Conservation (phyloP, 2,329 filamentous ascomycete genomes). For the Lomentospora prolificans region DNA sequence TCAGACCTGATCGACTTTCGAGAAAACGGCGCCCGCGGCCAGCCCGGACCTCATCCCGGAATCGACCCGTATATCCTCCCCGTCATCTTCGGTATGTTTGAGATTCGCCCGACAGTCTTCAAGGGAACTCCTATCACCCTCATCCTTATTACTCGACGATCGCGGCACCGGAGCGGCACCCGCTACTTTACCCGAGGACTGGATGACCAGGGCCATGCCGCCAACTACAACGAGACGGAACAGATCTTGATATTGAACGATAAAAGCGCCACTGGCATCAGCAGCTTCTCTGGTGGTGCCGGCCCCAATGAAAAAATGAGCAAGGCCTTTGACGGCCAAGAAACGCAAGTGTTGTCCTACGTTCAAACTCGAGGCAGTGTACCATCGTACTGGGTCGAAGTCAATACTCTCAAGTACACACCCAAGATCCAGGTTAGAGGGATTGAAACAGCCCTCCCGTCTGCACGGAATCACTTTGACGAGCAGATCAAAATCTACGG, state of each 20-base stretch:
- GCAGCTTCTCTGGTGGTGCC: conserved; percentile 69
- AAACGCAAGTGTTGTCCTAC: conserved; percentile 85
- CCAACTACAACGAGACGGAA: conserved; percentile 98
- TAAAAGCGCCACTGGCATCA: conserved; percentile 52
- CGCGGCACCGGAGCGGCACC: conserved; percentile 79
- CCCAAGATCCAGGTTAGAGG: conserved; percentile 82
- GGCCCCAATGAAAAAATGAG: conserved; percentile 59
- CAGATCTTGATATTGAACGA: conserved; percentile 89
- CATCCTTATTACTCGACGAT: conserved; percentile 78
- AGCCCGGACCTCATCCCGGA: conserved; percentile 60
- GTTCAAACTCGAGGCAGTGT: conserved; percentile 96
- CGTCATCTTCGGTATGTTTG: conserved; percentile 92
- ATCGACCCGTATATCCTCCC: conserved; percentile 90
- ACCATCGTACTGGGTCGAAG: conserved; percentile 90
- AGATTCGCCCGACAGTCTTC: conserved; percentile 77
- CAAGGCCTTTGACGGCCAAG: conserved; percentile 48
- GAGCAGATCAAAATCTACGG: conserved; percentile 92
- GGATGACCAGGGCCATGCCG: conserved; percentile 88
- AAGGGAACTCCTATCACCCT: conserved; percentile 79
- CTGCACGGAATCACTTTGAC: conserved; percentile 78
- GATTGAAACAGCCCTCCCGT: conserved; percentile 67
- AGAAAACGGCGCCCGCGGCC: conserved; percentile 48
- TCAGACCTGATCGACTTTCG: conserved; percentile 88
- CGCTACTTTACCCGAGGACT: conserved; percentile 91
- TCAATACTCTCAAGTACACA: conserved; percentile 86